Conservation (phyloP, 257 asterid genomes). For the Nicotiana paniculata region DNA sequence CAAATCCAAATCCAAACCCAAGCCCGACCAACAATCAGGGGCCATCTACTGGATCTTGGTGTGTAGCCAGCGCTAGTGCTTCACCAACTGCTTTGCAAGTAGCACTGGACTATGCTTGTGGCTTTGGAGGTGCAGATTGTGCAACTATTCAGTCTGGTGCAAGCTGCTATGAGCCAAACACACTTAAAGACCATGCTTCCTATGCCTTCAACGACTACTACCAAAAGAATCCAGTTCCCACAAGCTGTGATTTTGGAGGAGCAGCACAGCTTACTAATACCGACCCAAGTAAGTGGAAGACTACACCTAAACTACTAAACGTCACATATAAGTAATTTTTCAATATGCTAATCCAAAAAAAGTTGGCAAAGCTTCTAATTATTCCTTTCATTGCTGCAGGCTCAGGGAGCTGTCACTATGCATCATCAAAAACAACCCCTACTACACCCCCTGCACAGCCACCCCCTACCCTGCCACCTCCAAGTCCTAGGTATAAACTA, state of each 20-base stretch:
- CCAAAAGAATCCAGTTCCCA: slow-evolving; percentile 80
- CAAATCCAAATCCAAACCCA: not conserved
- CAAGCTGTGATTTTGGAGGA: slow-evolving; percentile 92
- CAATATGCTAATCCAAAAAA: not conserved
- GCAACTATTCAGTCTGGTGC: slow-evolving; percentile 65
- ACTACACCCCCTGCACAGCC: slow-evolving; percentile 21
- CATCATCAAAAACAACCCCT: slow-evolving; percentile 35
- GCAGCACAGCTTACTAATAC: slow-evolving; percentile 61
- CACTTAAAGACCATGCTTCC: slow-evolving; percentile 76
- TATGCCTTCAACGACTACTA: slow-evolving; percentile 87
- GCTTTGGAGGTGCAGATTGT: slow-evolving; percentile 94
- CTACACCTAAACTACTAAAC: not conserved
- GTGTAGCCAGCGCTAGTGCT: slow-evolving; percentile 65
- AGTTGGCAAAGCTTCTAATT: not conserved
- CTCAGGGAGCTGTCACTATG: slow-evolving; percentile 68
- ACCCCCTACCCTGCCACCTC: slow-evolving; percentile 21
- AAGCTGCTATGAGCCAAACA: slow-evolving; percentile 68
- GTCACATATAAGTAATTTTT: not conserved
- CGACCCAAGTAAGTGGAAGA: slow-evolving; percentile 74
- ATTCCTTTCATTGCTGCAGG: slow-evolving; percentile 41
- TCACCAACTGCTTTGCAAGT: slow-evolving; percentile 81
- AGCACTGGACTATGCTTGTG: slow-evolving; percentile 96
- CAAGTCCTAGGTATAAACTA: slow-evolving; percentile 19
- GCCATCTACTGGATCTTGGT: slow-evolving; percentile 71
- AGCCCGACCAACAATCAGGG: slow-evolving; percentile 16